Evolutionary conservation across 352 stramenopile species (phyloP).

Genomic region (Phytophthora kernoviae): DNA sequence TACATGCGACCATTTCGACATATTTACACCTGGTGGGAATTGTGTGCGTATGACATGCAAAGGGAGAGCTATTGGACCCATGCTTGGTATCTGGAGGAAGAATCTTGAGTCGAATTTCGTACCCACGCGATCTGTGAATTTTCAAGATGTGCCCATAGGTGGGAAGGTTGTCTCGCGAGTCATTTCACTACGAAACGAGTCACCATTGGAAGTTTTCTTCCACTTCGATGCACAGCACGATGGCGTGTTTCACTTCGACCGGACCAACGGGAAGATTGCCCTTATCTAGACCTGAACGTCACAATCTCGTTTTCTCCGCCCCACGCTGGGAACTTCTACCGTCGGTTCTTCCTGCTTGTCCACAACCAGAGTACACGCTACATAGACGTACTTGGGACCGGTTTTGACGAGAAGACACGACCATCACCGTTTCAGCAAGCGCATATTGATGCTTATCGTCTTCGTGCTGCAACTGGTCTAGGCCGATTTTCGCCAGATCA

Average conservation of each 20-base stretch:
- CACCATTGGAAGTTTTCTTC: constrained; percentile 69
- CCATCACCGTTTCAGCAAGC: constrained; percentile 91
- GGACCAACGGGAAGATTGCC: constrained; percentile 79
- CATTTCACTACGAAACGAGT: constrained; percentile 86
- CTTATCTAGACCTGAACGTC: constrained; percentile 77
- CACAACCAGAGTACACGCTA: constrained; percentile 87
- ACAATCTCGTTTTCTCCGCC: constrained; percentile 83
- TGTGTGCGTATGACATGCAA: constrained; percentile 76
- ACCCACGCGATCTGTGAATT: constrained; percentile 84
- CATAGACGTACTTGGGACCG: constrained; percentile 90
- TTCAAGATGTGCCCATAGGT: constrained; percentile 81
- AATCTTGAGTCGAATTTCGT: constrained; percentile 77
- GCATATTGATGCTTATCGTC: constrained; percentile 89
- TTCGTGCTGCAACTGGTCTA: constrained; percentile 58
- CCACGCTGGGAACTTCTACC: constrained; percentile 92
- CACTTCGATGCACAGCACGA: constrained; percentile 76
- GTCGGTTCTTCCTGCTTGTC: constrained; percentile 83
- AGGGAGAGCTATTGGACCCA: constrained; percentile 61
- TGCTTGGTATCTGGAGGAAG: constrained; percentile 84
- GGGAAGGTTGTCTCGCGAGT: constrained; percentile 63
- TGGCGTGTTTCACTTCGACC: constrained; percentile 89
- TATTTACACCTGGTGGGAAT: constrained; percentile 90
- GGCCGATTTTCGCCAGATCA: constrained; percentile 81
- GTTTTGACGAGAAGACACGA: constrained; percentile 87
- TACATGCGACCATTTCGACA: constrained; percentile 91